Evolutionary conservation across 2,329 filamentous ascomycete species (phyloP).

Genomic region (Sclerotinia spermophila): DNA sequence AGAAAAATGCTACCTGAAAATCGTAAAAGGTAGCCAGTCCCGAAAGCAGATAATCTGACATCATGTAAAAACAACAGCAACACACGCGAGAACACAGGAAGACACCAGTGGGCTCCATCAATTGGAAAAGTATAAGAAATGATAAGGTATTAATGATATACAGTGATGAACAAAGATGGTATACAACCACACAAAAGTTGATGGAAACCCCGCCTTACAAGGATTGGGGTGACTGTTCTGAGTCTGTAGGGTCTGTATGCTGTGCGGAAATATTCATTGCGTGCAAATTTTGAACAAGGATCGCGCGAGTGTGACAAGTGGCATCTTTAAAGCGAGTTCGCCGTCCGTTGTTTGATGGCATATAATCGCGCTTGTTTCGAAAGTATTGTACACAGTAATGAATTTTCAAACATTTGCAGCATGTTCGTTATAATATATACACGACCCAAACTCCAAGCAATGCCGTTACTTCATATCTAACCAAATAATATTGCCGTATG

Average conservation of each 20-base stretch:
- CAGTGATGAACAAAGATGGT: slow-evolving; percentile 7
- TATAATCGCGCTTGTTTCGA: slow-evolving; percentile 7
- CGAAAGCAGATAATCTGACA: not conserved
- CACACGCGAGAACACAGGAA: not conserved
- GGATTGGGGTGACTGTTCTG: not conserved
- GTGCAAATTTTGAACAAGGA: not conserved
- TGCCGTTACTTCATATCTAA: slow-evolving; percentile 31
- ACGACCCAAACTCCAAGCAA: slow-evolving; percentile 36
- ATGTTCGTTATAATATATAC: slow-evolving; percentile 26
- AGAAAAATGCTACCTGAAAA: not conserved
- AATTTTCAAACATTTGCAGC: slow-evolving; percentile 23
- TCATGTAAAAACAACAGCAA: not conserved
- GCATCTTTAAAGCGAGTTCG: not conserved
- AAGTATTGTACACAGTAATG: slow-evolving; percentile 28
- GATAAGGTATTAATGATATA: slow-evolving; percentile 2
- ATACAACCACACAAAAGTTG: not conserved
- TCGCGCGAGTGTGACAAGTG: not conserved
- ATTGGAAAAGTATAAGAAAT: not conserved
- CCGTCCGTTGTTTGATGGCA: not conserved
- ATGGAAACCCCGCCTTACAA: not conserved
- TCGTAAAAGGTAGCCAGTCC: not conserved
- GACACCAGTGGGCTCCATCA: not conserved
- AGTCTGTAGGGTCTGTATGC: not conserved
- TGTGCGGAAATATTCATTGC: not conserved
- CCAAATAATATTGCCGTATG: slow-evolving; percentile 28